These are phyloP conservation scores for Coccomyxa sp. DNA, from an alignment of 139 green algal species.

Conservation along the genomic window DNA sequence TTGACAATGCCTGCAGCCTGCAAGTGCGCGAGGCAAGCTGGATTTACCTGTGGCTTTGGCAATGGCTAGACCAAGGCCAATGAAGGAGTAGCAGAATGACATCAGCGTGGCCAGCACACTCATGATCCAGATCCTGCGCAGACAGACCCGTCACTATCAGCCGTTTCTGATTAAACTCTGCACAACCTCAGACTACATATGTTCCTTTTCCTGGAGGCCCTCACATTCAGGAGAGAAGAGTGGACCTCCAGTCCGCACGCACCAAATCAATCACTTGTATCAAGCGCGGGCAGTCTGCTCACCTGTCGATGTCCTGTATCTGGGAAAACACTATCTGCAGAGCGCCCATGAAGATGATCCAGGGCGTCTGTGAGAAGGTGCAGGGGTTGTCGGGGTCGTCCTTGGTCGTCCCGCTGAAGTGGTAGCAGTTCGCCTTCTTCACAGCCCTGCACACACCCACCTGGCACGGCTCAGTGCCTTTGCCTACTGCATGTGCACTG, in stretches of 20 bases:
- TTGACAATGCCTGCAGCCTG: background rate
- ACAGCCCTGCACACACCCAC: constrained; percentile 4
- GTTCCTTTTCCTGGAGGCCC: too few species aligned
- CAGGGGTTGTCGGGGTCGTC: background rate
- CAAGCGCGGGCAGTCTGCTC: too few species aligned
- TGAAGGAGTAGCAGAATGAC: constrained; percentile 37
- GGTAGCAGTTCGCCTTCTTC: constrained; percentile 4
- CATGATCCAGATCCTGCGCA: constrained; percentile 33
- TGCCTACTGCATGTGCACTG: too few species aligned
- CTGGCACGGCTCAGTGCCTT: too few species aligned
- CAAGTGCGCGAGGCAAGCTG: background rate
- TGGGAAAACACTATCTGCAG: constrained; percentile 29
- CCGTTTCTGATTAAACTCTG: constrained; percentile 13
- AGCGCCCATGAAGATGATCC: constrained; percentile 27
- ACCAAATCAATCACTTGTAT: background rate
- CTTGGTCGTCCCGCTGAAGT: too few species aligned
- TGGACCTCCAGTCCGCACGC: background rate
- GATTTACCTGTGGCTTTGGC: constrained; percentile 12
- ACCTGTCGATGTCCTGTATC: background rate
- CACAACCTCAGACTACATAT: constrained; percentile 11
- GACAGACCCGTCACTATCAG: background rate
- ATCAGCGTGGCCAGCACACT: constrained; percentile 35
- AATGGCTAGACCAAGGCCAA: constrained; percentile 40
- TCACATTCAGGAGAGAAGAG: too few species aligned
- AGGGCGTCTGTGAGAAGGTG: constrained; percentile 17